phyloP scores from a whole-genome alignment of 495 filamentous ascomycete species.

The Aspergillus diversus region DNA sequence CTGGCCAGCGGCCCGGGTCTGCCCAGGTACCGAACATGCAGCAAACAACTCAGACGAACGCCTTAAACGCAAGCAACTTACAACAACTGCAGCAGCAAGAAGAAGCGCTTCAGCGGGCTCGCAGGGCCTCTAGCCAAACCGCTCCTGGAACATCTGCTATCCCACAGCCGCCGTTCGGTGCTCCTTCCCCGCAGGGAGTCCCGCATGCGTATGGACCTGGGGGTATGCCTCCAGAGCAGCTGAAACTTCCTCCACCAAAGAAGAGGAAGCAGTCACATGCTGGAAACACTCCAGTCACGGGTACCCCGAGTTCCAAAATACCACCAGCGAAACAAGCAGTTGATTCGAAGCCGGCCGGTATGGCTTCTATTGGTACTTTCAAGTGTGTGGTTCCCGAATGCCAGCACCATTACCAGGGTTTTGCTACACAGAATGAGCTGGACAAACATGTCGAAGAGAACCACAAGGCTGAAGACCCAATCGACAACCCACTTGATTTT shows the following conservation, averaged over 20 bases:
- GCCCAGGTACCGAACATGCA: constrained; percentile 31
- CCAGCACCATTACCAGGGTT: constrained; percentile 49
- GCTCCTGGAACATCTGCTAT: constrained; percentile 68
- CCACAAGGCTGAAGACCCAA: constrained; percentile 50
- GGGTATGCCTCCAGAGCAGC: constrained; percentile 55
- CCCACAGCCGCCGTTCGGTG: constrained; percentile 67
- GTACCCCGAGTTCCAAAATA: constrained; percentile 34
- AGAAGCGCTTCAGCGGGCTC: constrained; percentile 47
- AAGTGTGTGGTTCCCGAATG: constrained; percentile 52
- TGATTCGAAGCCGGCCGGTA: constrained; percentile 38
- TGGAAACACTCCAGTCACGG: constrained; percentile 34
- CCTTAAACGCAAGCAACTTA: constrained; percentile 68
- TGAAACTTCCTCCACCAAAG: constrained; percentile 66
- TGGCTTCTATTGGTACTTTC: constrained; percentile 36
- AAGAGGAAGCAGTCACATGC: constrained; percentile 55
- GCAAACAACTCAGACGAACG: constrained; percentile 38
- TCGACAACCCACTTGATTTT: constrained; percentile 52
- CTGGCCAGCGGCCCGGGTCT: constrained; percentile 30
- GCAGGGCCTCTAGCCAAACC: constrained; percentile 60
- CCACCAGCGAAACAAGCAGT: constrained; percentile 36
- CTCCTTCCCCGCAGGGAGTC: constrained; percentile 71
- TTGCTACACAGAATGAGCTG: constrained; percentile 46
- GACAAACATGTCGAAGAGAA: constrained; percentile 52
- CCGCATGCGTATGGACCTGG: constrained; percentile 57
- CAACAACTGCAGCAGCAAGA: constrained; percentile 57